A percentile compares a stretch with the other conserved stretches of the same genome.
These are phyloP conservation scores for Hirsutella minnesotensis DNA, from an alignment of 2,329 filamentous ascomycete genomes.

Conservation along the genomic window DNA sequence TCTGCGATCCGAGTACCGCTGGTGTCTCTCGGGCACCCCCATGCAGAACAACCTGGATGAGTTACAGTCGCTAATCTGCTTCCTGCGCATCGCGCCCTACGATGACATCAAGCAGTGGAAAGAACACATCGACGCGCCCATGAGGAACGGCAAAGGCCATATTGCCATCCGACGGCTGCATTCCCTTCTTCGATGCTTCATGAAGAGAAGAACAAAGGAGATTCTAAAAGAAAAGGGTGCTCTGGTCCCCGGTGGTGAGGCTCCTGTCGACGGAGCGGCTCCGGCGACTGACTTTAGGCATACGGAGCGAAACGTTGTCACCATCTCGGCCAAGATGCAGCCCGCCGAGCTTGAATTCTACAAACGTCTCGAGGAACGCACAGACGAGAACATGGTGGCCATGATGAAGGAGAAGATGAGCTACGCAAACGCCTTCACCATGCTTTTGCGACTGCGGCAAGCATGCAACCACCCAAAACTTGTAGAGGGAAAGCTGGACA, in stretches of 20 bases:
- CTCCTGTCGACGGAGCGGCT: slow-evolving; percentile 32
- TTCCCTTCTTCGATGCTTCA: slow-evolving; percentile 78
- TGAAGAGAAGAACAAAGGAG: slow-evolving; percentile 97
- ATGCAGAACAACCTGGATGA: slow-evolving; percentile 99
- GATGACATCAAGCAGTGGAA: slow-evolving; percentile 81
- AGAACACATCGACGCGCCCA: slow-evolving; percentile 75
- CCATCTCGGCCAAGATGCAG: slow-evolving; percentile 66
- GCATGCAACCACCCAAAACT: slow-evolving; percentile 91
- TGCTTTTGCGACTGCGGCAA: slow-evolving; percentile 82
- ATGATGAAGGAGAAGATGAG: slow-evolving; percentile 81
- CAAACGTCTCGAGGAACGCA: slow-evolving; percentile 66
- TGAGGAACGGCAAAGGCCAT: slow-evolving; percentile 83
- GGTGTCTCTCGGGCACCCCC: slow-evolving; percentile 92
- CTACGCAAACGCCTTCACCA: slow-evolving; percentile 86
- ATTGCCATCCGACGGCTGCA: slow-evolving; percentile 82
- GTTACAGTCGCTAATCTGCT: slow-evolving; percentile 84
- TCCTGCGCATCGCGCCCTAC: slow-evolving; percentile 85
- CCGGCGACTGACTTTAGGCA: slow-evolving; percentile 70
- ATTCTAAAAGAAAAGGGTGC: slow-evolving; percentile 84
- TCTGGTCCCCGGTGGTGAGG: slow-evolving; percentile 63
- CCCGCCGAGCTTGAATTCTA: slow-evolving; percentile 78
- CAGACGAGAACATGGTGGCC: slow-evolving; percentile 73
- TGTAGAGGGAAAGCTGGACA: slow-evolving; percentile 72
- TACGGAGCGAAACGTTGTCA: slow-evolving; percentile 79
- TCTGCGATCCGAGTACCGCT: slow-evolving; percentile 74